Evolutionary conservation across 2,329 filamentous ascomycete species (phyloP), one percentile per base, ranked within the genome.

Genomic region (Calonectria naviculata): DNA sequence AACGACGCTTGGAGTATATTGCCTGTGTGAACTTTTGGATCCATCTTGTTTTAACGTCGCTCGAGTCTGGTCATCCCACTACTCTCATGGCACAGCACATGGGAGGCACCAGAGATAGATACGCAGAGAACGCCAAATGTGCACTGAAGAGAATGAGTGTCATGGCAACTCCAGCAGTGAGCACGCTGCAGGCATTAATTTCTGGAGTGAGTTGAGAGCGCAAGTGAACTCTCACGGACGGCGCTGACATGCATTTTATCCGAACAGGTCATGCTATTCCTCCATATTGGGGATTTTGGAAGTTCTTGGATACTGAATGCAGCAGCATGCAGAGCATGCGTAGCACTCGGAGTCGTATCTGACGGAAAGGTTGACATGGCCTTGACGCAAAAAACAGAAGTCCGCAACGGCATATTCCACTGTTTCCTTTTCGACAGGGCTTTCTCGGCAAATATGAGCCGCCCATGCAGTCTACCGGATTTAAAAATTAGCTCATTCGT

Each of bases 351-450:
- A 10, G 36, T 26, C 21, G 21, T 56, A 9, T 1, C 36, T 12
- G 28, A 41, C 4, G 9, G 24, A 21, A 17, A 38, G 36, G 17
- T 13, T 9, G n/a, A 36, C 36, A 9, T 31, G 36, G 5, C 36
- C 12, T 17, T 31, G 36, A 38, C 3, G 8, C 46, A 58, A 24
- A 34, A 21, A 9, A 13, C 17, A 42, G 63, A 66, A 13, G 13
- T 66, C 8, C 46, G 49, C 15, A 49, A 49, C 34, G 19, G 46
- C 31, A 12, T 66, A 5, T 58, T 66, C 26, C 24, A 66, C 26
- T 66, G 63, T 19, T 66, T 41, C 47, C 8, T 66, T 3, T 66
- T 66, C n/a, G 63, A 66, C 63, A 66, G 41, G 19, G 21, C 36
- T 17, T 58, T 66, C 36, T 66, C 63, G 5, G 47, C 49, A 8